Evolutionary conservation across 257 asterid species (phyloP).

Genomic region (Ocimum tenuiflorum): DNA sequence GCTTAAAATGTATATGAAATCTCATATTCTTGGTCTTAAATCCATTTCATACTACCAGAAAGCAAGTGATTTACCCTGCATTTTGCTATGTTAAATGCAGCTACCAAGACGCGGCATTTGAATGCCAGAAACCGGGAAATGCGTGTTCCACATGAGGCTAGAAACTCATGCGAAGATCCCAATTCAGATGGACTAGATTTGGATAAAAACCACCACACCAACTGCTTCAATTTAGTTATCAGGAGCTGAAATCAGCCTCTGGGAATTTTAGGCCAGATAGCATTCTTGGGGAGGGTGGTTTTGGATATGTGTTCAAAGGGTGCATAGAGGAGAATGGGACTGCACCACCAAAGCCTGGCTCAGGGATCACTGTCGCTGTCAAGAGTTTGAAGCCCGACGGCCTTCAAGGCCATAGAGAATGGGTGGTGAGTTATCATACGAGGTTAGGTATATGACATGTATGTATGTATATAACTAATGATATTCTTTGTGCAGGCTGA

Average conservation of each 20-base stretch:
- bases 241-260: conserved; percentile 82
- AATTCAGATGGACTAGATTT: conserved; percentile 25
- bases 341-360: conserved; percentile 86
- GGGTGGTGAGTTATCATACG: conserved; percentile 71
- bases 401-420: conserved; percentile 97
- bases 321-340: conserved; percentile 96
- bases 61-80: not conserved
- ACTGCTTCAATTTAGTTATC: conserved; percentile 68
- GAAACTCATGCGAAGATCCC: conserved; percentile 30
- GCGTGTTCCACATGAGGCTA: conserved; percentile 60
- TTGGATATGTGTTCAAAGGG: conserved; percentile 91
- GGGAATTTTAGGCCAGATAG: conserved; percentile 92
- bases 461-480: too few relatives aligned
- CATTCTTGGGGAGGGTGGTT: conserved; percentile 96
- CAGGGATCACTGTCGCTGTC: conserved; percentile 87
- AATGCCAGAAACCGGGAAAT: conserved; percentile 84
- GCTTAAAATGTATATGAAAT: not conserved
- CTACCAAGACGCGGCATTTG: conserved; percentile 66
- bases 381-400: conserved; percentile 90
- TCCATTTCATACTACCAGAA: not conserved
- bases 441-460: too few relatives aligned
- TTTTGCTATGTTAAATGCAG: conserved; percentile 33
- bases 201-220: conserved; percentile 43
- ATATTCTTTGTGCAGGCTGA: conserved; percentile 63
- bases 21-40: not conserved